Evolutionary conservation across 768 basidiomycete genomes (phyloP).

Genomic region (Phlebiopsis gigantea): DNA sequence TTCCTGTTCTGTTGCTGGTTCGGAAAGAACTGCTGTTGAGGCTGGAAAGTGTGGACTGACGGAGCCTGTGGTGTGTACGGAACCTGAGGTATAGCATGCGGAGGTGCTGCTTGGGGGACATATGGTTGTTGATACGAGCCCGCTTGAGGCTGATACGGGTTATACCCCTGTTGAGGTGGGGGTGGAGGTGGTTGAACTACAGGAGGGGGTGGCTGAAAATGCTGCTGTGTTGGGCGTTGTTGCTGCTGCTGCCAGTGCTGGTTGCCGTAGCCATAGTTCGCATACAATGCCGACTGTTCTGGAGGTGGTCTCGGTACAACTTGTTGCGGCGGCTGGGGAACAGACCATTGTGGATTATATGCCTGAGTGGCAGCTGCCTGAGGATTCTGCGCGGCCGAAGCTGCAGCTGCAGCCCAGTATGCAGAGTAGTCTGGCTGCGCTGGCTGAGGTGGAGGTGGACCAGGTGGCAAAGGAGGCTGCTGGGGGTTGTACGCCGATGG

Average conservation of each 20-base stretch:
- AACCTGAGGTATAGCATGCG: constrained; percentile 33
- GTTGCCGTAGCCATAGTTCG: constrained; percentile 89
- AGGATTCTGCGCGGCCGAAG: constrained; percentile 44
- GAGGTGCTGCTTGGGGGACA: constrained; percentile 53
- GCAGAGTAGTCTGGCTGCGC: constrained; percentile 46
- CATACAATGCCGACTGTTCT: constrained; percentile 82
- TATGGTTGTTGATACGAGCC: constrained; percentile 63
- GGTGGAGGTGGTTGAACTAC: constrained; percentile 51
- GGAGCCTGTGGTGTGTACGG: constrained; percentile 44
- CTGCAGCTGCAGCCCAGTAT: constrained; percentile 66
- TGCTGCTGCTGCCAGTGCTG: constrained; percentile 57
- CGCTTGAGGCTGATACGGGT: constrained; percentile 64
- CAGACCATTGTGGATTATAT: constrained; percentile 65
- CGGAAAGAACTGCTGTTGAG: constrained; percentile 22
- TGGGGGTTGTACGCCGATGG: constrained; percentile 57
- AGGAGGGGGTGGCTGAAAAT: constrained; percentile 44
- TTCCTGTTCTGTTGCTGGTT: constrained; percentile 30
- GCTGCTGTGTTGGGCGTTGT: constrained; percentile 42
- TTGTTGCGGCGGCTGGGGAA: constrained; percentile 41
- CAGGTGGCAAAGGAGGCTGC: constrained; percentile 77
- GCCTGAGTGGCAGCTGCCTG: constrained; percentile 31
- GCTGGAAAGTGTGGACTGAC: constrained; percentile 35
- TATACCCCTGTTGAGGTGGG: constrained; percentile 59
- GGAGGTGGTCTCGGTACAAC: constrained; percentile 57
- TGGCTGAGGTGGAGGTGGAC: constrained; percentile 67